Conservation (phyloP, 225 moss, liverwort and hornwort genomes). For the Neckera pumila region DNA sequence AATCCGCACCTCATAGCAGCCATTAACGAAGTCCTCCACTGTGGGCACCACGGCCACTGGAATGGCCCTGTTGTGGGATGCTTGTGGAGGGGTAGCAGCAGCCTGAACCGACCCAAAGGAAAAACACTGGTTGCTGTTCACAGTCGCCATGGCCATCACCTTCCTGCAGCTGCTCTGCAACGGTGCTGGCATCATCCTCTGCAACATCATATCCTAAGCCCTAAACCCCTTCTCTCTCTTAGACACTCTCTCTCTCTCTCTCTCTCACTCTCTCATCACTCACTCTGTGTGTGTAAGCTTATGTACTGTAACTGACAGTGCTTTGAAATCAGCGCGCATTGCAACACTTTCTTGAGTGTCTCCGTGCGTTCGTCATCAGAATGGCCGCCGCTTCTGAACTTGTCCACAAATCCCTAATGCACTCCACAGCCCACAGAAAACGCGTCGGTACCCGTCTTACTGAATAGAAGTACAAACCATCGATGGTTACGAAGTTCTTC, state of each 20-base stretch:
- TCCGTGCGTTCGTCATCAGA: too few relatives aligned
- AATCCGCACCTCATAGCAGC: not conserved
- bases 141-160: not conserved
- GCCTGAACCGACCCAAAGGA: not conserved
- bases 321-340: too few relatives aligned
- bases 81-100: not conserved
- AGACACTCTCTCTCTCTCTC: too few relatives aligned
- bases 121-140: not conserved
- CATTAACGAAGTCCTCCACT: slow-evolving; percentile 10
- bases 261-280: not conserved
- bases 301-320: not conserved
- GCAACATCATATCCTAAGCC: not conserved
- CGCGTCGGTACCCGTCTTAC: too few relatives aligned
- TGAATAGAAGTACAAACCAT: too few relatives aligned
- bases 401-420: too few relatives aligned
- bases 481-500: too few relatives aligned
- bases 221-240: not conserved
- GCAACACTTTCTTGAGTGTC: too few relatives aligned
- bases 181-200: not conserved
- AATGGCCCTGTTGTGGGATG: not conserved
- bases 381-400: too few relatives aligned
- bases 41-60: not conserved
- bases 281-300: not conserved
- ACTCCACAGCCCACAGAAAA: too few relatives aligned
- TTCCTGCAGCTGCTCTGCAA: slow-evolving; percentile 1